Conservation (phyloP, 768 basidiomycete species). For the Chiua virens region DNA sequence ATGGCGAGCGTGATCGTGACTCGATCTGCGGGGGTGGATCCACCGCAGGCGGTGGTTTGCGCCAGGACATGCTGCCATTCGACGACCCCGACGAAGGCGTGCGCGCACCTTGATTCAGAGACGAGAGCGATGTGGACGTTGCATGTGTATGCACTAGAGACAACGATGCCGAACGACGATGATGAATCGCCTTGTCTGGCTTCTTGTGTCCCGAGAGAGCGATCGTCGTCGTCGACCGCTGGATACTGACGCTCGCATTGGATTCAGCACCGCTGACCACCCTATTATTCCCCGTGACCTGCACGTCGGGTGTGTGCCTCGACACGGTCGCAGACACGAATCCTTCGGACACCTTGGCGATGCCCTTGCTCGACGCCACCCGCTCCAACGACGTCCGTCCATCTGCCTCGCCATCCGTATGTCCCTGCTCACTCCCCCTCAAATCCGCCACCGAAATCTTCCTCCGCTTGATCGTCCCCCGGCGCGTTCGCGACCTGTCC, state of each 20-base stretch:
- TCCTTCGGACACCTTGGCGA: not conserved
- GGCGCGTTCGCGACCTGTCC: conserved; percentile 1
- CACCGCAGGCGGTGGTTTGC: conserved; percentile 5
- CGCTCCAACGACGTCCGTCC: not conserved
- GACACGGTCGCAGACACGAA: not conserved
- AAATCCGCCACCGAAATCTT: conserved; percentile 26
- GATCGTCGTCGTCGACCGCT: conserved; percentile 6
- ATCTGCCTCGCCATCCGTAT: conserved; percentile 28
- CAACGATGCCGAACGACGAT: conserved; percentile 18
- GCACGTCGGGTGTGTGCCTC: not conserved
- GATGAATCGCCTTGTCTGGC: not conserved
- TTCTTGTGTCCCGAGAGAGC: not conserved
- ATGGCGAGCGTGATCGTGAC: too few relatives aligned
- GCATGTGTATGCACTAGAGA: conserved; percentile 1
- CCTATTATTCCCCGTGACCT: not conserved
- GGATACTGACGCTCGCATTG: not conserved
- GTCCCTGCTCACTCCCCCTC: conserved; percentile 26
- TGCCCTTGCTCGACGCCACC: not conserved
- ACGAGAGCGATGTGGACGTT: not conserved
- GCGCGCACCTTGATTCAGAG: not conserved
- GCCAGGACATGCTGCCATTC: conserved; percentile 3
- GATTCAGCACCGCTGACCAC: too few relatives aligned
- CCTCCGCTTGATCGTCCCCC: conserved; percentile 6
- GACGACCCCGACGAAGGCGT: not conserved
- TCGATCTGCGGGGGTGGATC: too few relatives aligned